phyloP scores from a whole-genome alignment of 805 yeast genomes.

The Cyberlindnera euphorbiae region DNA sequence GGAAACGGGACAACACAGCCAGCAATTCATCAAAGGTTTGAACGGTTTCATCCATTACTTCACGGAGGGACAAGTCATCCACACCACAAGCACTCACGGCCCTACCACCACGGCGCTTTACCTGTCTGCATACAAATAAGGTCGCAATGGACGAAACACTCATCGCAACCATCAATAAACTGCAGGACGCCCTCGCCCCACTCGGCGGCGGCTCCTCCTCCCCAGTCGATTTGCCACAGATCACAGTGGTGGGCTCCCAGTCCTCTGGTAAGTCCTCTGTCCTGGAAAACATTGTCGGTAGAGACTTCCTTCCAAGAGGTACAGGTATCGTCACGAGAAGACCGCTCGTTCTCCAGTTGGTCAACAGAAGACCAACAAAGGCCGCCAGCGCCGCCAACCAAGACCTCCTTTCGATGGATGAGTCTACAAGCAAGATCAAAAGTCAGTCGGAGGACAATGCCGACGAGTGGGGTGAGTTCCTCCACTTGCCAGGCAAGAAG shows the following conservation, averaged over 20 bases:
- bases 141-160: conserved; percentile 64
- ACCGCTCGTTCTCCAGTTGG: conserved; percentile 77
- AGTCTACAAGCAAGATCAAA: conserved; percentile 37
- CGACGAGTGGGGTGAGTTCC: conserved; percentile 96
- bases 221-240: conserved; percentile 88
- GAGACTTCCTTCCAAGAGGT: conserved; percentile 89
- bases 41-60: no score
- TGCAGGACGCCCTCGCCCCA: conserved; percentile 85
- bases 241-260: conserved; percentile 93
- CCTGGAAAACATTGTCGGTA: conserved; percentile 83
- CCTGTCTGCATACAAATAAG: not conserved
- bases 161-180: conserved; percentile 71
- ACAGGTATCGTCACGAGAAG: conserved; percentile 91
- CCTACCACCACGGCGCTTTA: no score
- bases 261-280: conserved; percentile 88
- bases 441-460: conserved; percentile 60
- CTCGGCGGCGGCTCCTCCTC: conserved; percentile 75
- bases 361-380: conserved; percentile 54
- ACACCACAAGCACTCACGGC: no score
- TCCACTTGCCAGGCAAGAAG: conserved; percentile 85
- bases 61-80: no score
- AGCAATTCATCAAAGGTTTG: no score
- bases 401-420: conserved; percentile 33
- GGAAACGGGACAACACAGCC: no score
- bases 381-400: conserved; percentile 19